Percentiles rank a stretch among this genome's conserved stretches.
phyloP scores from a whole-genome alignment of 2,329 filamentous ascomycete species.

The Clonostachys rhizophaga region DNA sequence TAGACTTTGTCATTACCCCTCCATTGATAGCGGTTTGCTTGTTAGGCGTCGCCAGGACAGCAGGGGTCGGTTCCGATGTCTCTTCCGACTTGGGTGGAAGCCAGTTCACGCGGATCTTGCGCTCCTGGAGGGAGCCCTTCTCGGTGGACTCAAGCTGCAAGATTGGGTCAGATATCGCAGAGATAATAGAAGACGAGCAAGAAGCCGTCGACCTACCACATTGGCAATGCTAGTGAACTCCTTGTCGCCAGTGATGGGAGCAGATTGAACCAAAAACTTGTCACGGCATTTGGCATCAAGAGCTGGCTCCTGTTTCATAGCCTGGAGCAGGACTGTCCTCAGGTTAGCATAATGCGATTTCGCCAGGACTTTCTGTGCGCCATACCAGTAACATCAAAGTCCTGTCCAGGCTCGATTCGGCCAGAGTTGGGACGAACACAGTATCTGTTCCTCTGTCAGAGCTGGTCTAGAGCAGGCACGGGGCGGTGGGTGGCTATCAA shows the following conservation, averaged over 20 bases:
- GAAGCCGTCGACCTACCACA: constrained; percentile 56
- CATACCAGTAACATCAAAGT: constrained; percentile 90
- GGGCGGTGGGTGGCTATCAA: constrained; percentile 5
- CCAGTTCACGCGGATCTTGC: constrained; percentile 92
- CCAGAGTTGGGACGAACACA: constrained; percentile 97
- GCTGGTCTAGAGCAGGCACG: constrained; percentile 6
- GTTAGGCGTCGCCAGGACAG: constrained; percentile 29
- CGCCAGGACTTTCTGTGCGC: constrained; percentile 9
- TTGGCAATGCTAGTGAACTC: constrained; percentile 76
- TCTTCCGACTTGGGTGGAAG: constrained; percentile 55
- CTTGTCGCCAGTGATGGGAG: constrained; percentile 76
- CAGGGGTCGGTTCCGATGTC: constrained; percentile 9
- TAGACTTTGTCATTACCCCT: constrained; percentile 15
- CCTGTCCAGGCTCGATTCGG: constrained; percentile 83
- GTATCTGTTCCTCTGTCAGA: constrained; percentile 58
- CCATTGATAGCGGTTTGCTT: constrained; percentile 30
- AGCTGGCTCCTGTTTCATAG: constrained; percentile 93
- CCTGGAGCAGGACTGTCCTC: constrained; percentile 78
- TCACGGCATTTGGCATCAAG: constrained; percentile 86
- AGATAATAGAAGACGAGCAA: not conserved
- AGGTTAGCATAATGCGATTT: not conserved
- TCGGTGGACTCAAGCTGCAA: constrained; percentile 74
- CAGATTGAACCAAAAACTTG: constrained; percentile 96
- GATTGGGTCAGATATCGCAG: not conserved
- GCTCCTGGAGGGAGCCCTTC: constrained; percentile 79